Conservation (phyloP, 2,329 filamentous ascomycete genomes). For the Neodidymelliopsis sp. region DNA sequence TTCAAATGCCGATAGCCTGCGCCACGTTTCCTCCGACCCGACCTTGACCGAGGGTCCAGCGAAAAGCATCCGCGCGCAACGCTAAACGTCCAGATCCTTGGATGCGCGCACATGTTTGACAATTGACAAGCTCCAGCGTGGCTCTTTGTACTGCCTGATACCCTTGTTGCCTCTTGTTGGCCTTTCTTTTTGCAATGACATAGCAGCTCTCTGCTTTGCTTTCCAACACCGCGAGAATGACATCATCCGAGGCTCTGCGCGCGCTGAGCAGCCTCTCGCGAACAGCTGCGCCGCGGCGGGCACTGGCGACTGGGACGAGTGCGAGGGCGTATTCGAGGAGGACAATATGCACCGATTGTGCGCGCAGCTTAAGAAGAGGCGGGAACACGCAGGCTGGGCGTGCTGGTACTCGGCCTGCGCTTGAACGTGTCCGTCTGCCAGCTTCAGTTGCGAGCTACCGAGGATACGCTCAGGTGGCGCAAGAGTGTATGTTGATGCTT, state of each 20-base stretch:
- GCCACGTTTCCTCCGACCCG: slow-evolving; percentile 11
- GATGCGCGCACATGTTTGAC: slow-evolving; percentile 13
- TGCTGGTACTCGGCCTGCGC: slow-evolving; percentile 8
- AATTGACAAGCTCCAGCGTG: slow-evolving; percentile 4
- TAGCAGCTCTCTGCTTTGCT: slow-evolving; percentile 1
- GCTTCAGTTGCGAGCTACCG: slow-evolving; percentile 23
- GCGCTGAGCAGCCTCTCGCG: slow-evolving; percentile 39
- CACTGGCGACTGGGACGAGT: slow-evolving; percentile 3
- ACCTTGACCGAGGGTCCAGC: slow-evolving; percentile 29
- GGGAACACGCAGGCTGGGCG: slow-evolving; percentile 12
- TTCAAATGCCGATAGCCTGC: slow-evolving; percentile 13
- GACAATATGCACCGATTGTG: slow-evolving; percentile 40
- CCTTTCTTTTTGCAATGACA: slow-evolving; percentile 14
- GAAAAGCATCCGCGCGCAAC: slow-evolving; percentile 30
- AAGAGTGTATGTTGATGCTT: slow-evolving; percentile 26
- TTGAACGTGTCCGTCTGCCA: slow-evolving; percentile 15
- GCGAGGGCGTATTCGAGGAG: slow-evolving; percentile 18
- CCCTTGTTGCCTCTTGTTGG: neutral
- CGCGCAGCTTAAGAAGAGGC: slow-evolving; percentile 21
- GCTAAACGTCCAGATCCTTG: slow-evolving; percentile 17
- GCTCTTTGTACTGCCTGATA: slow-evolving; percentile 8
- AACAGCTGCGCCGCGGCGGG: slow-evolving; percentile 26
- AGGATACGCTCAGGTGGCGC: slow-evolving; percentile 40
- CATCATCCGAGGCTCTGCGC: slow-evolving; percentile 44
- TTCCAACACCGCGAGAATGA: slow-evolving; percentile 32